Percentiles rank a stretch among this genome's conserved stretches.
phyloP scores from a whole-genome alignment of 352 stramenopile species.

The Thraustochytrium striatum region DNA sequence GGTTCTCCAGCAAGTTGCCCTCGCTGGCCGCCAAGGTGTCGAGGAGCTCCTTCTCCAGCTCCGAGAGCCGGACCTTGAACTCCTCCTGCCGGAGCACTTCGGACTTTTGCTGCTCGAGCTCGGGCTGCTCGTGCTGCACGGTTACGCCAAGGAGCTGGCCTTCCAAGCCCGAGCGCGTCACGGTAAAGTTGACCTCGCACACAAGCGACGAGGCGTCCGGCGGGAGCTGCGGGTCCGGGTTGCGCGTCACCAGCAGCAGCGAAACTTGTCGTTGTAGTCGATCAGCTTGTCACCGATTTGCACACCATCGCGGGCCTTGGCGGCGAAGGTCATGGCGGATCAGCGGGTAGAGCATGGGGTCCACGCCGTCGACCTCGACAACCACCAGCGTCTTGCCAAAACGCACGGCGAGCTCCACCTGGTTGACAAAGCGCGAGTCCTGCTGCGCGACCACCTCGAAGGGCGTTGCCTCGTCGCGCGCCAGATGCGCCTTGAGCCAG shows the following conservation, averaged over 20 bases:
- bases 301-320: conserved; percentile 80
- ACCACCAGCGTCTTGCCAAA: conserved; percentile 93
- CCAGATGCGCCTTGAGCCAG: conserved; percentile 82
- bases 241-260: conserved; percentile 83
- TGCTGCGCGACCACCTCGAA: conserved; percentile 77
- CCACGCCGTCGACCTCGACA: conserved; percentile 80
- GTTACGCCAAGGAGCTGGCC: conserved; percentile 85
- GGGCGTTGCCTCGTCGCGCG: conserved; percentile 58
- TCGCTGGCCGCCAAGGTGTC: conserved; percentile 84
- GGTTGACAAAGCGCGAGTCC: conserved; percentile 78
- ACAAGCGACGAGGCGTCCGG: conserved; percentile 81
- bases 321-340: conserved; percentile 79
- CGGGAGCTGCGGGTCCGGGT: conserved; percentile 74
- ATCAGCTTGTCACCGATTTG: conserved; percentile 82
- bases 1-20: conserved; percentile 91
- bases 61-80: conserved; percentile 87
- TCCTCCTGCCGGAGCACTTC: conserved; percentile 81
- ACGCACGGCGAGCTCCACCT: conserved; percentile 86
- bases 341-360: conserved; percentile 86
- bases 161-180: conserved; percentile 85
- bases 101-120: conserved; percentile 85
- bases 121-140: conserved; percentile 87
- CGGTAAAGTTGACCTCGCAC: conserved; percentile 89
- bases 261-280: conserved; percentile 91
- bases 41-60: conserved; percentile 86